Base-by-base conservation (phyloP, 164 flowering plant species). In the Magnolia sinica region DNA sequence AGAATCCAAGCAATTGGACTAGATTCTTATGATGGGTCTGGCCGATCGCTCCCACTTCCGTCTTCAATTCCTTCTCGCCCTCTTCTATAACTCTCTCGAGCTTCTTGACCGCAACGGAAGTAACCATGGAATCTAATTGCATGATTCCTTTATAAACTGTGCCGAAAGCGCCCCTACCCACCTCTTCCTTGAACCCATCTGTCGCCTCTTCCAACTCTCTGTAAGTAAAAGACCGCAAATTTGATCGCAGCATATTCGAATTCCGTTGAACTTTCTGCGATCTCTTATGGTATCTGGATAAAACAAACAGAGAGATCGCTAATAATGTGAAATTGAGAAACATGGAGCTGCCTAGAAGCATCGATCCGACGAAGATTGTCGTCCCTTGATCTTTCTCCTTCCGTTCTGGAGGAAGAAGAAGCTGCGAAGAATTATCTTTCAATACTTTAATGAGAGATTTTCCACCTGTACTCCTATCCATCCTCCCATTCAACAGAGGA, bases 401-500 rank as follows among this genome's bases (percentile, higher is more conserved):
- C n/a, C 55, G 13, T 24, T 51, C 9, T 2, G 7, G 24, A 24
- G n/a, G 61, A 58, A 19, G 1, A 16, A 75, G 50, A 37, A 55
- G 2, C 61, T 55, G 61, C 8, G 61, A 55, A 55, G 3, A 55
- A 55, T 77, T 65, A 3, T n/a, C 78, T 63, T 73, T 83, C 58
- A 82, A 73, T 64, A 86, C 74, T 64, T 81, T 78, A 73, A 91
- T 72, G 59, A 86, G 74, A 45, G 87, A 82, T 61, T 59, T 88
- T 13, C 31, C 68, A 3, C 70, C 27, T 1, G n/a, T 7, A 9
- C 27, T 50, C 16, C 64, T n/a, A 7, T n/a, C 6, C 7, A 68
- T 2, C 59, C 82, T 81, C 27, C 93, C 93, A 82, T 87, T 79
- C 0, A 84, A 80, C 1, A 85, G 67, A 1, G 87, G 88, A 1